phyloP scores from a whole-genome alignment of 2,329 filamentous ascomycete genomes.

The Aspergillus piperis region DNA sequence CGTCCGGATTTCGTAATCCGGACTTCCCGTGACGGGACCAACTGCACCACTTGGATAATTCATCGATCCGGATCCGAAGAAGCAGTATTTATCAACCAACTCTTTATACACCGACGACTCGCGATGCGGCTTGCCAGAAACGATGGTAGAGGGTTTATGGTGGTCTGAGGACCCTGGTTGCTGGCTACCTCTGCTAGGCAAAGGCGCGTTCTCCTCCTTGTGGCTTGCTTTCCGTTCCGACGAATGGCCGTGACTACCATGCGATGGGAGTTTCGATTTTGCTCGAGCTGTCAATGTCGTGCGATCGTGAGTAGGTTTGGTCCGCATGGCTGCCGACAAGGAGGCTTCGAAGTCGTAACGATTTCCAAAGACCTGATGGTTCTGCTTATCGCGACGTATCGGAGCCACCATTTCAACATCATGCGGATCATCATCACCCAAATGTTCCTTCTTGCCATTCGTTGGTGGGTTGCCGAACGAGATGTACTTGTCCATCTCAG shows the following conservation, averaged over 20 bases:
- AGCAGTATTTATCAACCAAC: constrained; percentile 98
- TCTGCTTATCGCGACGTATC: constrained; percentile 49
- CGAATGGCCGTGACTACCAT: constrained; percentile 16
- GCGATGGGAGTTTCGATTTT: constrained; percentile 51
- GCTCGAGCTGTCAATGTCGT: constrained; percentile 58
- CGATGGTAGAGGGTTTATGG: constrained; percentile 56
- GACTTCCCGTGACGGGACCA: background rate
- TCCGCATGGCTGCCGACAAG: constrained; percentile 76
- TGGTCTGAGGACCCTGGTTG: constrained; percentile 20
- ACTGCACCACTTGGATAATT: constrained; percentile 34
- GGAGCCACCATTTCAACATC: constrained; percentile 63
- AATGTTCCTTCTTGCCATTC: constrained; percentile 65
- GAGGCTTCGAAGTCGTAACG: constrained; percentile 97
- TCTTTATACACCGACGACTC: constrained; percentile 92
- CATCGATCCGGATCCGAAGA: constrained; percentile 62
- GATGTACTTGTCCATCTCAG: constrained; percentile 58
- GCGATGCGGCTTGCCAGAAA: constrained; percentile 67
- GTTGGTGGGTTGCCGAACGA: constrained; percentile 61
- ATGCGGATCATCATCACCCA: constrained; percentile 72
- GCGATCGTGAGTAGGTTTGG: constrained; percentile 62
- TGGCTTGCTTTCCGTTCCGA: constrained; percentile 10
- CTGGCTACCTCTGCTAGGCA: constrained; percentile 21
- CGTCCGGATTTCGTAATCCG: constrained; percentile 1
- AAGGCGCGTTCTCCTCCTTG: constrained; percentile 19
- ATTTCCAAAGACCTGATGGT: constrained; percentile 77